Percentiles rank a stretch among this genome's conserved stretches.
These are phyloP conservation scores for Metschnikowia vanudenii DNA, from an alignment of 805 yeast genomes.

Conservation along the genomic window DNA sequence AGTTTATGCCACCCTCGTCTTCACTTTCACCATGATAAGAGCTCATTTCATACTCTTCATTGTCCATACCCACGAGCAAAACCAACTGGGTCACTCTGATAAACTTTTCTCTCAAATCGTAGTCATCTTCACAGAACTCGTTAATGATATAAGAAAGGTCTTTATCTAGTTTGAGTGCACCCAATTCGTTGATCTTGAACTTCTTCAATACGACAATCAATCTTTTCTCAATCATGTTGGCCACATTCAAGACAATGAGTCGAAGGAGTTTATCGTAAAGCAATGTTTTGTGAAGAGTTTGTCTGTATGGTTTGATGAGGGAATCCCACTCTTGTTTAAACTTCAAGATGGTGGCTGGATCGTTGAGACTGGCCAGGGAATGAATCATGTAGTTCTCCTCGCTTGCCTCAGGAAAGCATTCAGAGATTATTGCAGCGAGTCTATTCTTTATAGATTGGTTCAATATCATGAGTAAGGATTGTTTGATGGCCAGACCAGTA, in stretches of 20 bases:
- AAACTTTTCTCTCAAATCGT: constrained; percentile 74
- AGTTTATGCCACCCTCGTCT: constrained; percentile 42
- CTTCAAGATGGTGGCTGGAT: constrained; percentile 35
- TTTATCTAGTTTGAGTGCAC: constrained; percentile 78
- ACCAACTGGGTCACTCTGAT: constrained; percentile 81
- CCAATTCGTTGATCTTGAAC: constrained; percentile 67
- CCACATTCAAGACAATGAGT: constrained; percentile 46
- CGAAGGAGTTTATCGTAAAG: constrained; percentile 51
- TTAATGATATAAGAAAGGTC: constrained; percentile 74
- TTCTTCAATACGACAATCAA: constrained; percentile 64
- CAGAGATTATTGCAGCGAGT: constrained; percentile 42
- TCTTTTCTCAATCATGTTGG: constrained; percentile 37
- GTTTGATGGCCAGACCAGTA: constrained; percentile 35
- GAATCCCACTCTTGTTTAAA: constrained; percentile 67
- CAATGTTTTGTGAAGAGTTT: constrained; percentile 48
- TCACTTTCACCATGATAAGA: constrained; percentile 25
- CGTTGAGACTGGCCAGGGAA: constrained; percentile 29
- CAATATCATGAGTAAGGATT: constrained; percentile 45
- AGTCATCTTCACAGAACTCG: constrained; percentile 69
- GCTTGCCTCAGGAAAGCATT: constrained; percentile 38
- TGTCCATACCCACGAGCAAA: constrained; percentile 78
- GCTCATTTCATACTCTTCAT: constrained; percentile 47
- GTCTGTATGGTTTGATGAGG: constrained; percentile 62
- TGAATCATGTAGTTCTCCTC: constrained; percentile 33
- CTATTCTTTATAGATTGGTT: constrained; percentile 48